phyloP scores from a whole-genome alignment of 805 yeast genomes.

The Groenewaldozyma salmanticensis region DNA sequence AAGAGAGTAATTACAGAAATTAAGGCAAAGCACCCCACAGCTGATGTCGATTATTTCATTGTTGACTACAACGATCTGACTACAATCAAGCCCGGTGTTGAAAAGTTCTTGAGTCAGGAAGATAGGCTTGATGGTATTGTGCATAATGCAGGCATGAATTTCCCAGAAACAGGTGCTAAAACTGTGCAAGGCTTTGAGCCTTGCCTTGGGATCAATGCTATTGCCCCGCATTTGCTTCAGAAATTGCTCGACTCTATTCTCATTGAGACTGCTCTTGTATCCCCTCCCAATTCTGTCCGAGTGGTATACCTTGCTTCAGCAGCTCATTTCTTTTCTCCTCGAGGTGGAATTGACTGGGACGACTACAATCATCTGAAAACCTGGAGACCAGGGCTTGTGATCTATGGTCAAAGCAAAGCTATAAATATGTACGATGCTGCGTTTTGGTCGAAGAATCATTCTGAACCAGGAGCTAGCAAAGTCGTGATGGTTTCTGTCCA shows the following conservation, averaged over 20 bases:
- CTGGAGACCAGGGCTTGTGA: constrained; percentile 2
- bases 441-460: constrained; percentile 28
- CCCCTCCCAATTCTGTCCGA: constrained; percentile 27
- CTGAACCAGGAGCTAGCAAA: constrained; percentile 7
- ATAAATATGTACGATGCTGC: constrained; percentile 30
- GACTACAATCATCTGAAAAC: constrained; percentile 24
- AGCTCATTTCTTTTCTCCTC: neutral
- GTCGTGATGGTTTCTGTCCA: constrained; percentile 31
- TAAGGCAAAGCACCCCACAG: constrained; percentile 15
- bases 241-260: constrained; percentile 32
- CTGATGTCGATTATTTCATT: constrained; percentile 11
- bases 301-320: constrained; percentile 32
- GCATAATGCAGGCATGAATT: constrained; percentile 39
- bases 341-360: constrained; percentile 29
- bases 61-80: constrained; percentile 30
- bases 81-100: constrained; percentile 32
- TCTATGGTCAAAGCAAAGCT: constrained; percentile 39
- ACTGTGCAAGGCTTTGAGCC: constrained; percentile 39
- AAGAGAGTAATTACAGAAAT: constrained; percentile 23
- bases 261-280: constrained; percentile 24
- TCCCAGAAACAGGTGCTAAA: constrained; percentile 27
- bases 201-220: constrained; percentile 37
- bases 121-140: constrained; percentile 29
- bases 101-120: constrained; percentile 21
- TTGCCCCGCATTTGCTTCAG: constrained; percentile 40